Conservation (phyloP, 192 early-diverging fungal genomes). For the Dissophora ornata region DNA sequence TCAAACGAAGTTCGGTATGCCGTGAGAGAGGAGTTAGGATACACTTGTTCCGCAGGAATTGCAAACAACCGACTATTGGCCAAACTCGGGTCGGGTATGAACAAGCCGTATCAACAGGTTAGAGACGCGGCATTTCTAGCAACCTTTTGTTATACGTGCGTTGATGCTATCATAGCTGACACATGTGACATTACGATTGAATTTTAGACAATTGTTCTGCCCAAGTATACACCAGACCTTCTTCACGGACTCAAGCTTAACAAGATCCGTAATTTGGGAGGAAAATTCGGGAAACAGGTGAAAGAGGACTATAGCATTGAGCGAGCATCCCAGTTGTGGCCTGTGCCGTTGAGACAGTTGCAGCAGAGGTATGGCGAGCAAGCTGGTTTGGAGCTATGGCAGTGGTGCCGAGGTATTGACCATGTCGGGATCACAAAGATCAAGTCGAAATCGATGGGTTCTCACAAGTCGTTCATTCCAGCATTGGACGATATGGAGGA, state of each 20-base stretch:
- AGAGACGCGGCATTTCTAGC: slow-evolving; percentile 3
- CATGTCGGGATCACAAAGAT: slow-evolving; percentile 41
- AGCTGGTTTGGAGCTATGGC: slow-evolving; percentile 50
- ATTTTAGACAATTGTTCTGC: slow-evolving; percentile 76
- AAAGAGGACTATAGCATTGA: slow-evolving; percentile 68
- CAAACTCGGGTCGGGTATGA: slow-evolving; percentile 84
- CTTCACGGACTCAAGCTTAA: slow-evolving; percentile 73
- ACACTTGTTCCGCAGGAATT: slow-evolving; percentile 85
- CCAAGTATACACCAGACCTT: slow-evolving; percentile 65
- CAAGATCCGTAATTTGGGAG: slow-evolving; percentile 89
- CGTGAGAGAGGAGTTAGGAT: slow-evolving; percentile 75
- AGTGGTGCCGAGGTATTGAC: slow-evolving; percentile 52
- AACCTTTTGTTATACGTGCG: no score
- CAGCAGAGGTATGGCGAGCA: slow-evolving; percentile 46
- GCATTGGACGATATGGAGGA: slow-evolving; percentile 41
- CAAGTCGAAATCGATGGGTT: slow-evolving; percentile 55
- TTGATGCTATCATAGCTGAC: no score
- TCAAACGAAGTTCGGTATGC: slow-evolving; percentile 71
- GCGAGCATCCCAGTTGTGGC: slow-evolving; percentile 57
- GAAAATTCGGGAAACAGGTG: slow-evolving; percentile 83
- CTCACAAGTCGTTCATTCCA: slow-evolving; percentile 52
- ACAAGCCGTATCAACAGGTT: slow-evolving; percentile 90
- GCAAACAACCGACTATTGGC: slow-evolving; percentile 88
- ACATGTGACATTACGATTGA: no score
- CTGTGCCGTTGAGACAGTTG: slow-evolving; percentile 34